Evolutionary conservation across 2,329 filamentous ascomycete genomes (phyloP), one percentile per base, ranked within the genome.

Genomic region (Botrytis fragariae): DNA sequence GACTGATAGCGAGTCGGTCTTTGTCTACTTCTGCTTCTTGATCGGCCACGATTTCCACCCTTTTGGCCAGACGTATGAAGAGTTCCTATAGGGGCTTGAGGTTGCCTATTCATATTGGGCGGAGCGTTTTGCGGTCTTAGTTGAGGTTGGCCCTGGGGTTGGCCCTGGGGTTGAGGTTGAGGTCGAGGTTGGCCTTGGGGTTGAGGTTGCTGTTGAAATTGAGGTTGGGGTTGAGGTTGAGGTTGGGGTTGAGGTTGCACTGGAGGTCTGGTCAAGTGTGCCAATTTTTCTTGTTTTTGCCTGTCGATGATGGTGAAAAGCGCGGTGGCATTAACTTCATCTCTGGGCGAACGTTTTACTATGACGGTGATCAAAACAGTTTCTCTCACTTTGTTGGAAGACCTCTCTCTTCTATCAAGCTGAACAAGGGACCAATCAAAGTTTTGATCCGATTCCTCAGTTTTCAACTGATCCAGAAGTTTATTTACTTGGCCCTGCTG

Each of bases 401-500:
- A 71, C 44, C 74, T 74, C 29, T 70, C 69, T 65, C 74, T 74
- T 44, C 73, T 75, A 22, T 78, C 77, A 25, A 81, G 69, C 69
- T 81, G 79, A 9, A 74, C 76, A 39, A 81, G 74, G 3, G 77
- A 77, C 78, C 78, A 82, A 59, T 77, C 74, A 74, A 80, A 81
- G 60, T 76, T 69, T 3, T 45, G 64, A 42, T 80, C 77, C 3
- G 4, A 9, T 59, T 81, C 78, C 39, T 70, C 74, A 3, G 57
- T 75, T 37, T 69, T 77, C 44, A 80, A 74, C 4, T 75, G 73
- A 59, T 81, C 80, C 57, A 81, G 54, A 5, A 81, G 65, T 14
- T 69, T 74, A 29, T 77, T 77, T 42, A 82, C 76, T 71, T 82
- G 80, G 3, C 68, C 64, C 64, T 78, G 76, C 67, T 80, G 79